A percentile compares a stretch with the other conserved stretches of the same genome.
Conservation (phyloP, 768 basidiomycete species). For the Suillus hirtellus region DNA sequence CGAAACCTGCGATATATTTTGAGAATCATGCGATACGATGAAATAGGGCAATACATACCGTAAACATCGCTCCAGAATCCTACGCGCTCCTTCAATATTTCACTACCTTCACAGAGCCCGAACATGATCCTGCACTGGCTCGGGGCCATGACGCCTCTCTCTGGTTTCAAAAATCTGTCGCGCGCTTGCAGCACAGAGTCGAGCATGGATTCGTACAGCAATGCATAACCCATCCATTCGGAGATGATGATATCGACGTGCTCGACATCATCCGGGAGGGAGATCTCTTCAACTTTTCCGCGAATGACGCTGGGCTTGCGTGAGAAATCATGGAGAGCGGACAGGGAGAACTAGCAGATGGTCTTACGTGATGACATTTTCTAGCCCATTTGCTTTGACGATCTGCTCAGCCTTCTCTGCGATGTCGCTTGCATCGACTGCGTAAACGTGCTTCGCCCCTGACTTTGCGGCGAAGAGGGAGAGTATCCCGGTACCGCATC, state of each 20-base stretch:
- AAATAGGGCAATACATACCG: conserved; percentile 46
- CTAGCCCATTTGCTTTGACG: conserved; percentile 72
- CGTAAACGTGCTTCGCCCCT: conserved; percentile 88
- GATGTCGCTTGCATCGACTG: conserved; percentile 88
- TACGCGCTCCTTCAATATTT: conserved; percentile 78
- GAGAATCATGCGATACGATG: too few species aligned
- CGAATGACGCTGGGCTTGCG: conserved; percentile 61
- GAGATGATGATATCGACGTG: conserved; percentile 94
- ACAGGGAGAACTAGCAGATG: neutral
- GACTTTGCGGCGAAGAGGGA: conserved; percentile 88
- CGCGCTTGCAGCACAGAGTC: conserved; percentile 91
- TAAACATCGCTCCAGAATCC: conserved; percentile 92
- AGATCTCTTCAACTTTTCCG: conserved; percentile 89
- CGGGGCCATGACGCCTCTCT: conserved; percentile 83
- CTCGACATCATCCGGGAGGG: conserved; percentile 65
- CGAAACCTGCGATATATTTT: conserved; percentile 63
- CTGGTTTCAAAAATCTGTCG: conserved; percentile 76
- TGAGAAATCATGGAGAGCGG: neutral
- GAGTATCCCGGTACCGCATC: conserved; percentile 93
- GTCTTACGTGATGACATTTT: conserved; percentile 65
- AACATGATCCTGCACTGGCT: conserved; percentile 87
- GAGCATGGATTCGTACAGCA: conserved; percentile 96
- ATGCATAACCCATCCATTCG: conserved; percentile 96
- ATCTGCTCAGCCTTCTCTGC: conserved; percentile 76
- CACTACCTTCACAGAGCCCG: conserved; percentile 74